Percentiles rank a stretch among this genome's conserved stretches.
Evolutionary conservation across 1,284 basidiomycete species (phyloP).

Genomic region (Xerocomus alliaceus): DNA sequence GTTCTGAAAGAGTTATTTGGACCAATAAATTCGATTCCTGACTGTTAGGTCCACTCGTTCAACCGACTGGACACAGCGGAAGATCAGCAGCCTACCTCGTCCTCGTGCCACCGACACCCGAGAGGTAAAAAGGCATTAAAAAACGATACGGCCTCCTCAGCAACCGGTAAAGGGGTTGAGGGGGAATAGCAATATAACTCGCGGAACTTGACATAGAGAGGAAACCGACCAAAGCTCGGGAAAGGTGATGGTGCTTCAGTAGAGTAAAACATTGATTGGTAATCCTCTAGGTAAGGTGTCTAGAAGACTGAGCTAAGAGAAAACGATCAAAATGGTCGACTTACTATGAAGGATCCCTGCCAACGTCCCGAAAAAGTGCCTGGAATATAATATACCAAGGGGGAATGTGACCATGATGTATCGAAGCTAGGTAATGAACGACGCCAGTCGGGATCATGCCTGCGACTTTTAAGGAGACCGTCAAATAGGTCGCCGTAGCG

Average conservation of each 20-base stretch:
- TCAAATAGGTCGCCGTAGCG: constrained; percentile 34
- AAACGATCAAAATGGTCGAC: constrained; percentile 10
- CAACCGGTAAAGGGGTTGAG: constrained; percentile 34
- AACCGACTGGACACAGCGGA: background rate
- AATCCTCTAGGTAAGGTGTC: constrained; percentile 46
- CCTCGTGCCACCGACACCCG: constrained; percentile 43
- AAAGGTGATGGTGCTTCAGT: constrained; percentile 43
- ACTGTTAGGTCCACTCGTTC: constrained; percentile 36
- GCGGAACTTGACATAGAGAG: constrained; percentile 53
- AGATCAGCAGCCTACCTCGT: constrained; percentile 40
- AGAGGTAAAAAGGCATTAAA: constrained; percentile 56
- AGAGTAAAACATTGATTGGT: constrained; percentile 44
- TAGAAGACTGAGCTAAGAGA: constrained; percentile 28
- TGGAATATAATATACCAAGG: constrained; percentile 43
- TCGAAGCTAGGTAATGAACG: constrained; percentile 30
- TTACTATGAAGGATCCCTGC: constrained; percentile 55
- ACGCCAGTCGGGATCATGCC: constrained; percentile 42
- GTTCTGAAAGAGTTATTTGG: constrained; percentile 43
- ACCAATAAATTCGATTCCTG: constrained; percentile 51
- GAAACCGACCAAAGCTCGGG: constrained; percentile 44
- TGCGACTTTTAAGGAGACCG: constrained; percentile 33
- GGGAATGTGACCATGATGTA: background rate
- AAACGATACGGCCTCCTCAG: constrained; percentile 33
- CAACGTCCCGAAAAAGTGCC: constrained; percentile 53
- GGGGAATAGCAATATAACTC: constrained; percentile 51